Evolutionary conservation across 2,329 filamentous ascomycete species (phyloP).

Genomic region (Aureobasidium leucospermi): DNA sequence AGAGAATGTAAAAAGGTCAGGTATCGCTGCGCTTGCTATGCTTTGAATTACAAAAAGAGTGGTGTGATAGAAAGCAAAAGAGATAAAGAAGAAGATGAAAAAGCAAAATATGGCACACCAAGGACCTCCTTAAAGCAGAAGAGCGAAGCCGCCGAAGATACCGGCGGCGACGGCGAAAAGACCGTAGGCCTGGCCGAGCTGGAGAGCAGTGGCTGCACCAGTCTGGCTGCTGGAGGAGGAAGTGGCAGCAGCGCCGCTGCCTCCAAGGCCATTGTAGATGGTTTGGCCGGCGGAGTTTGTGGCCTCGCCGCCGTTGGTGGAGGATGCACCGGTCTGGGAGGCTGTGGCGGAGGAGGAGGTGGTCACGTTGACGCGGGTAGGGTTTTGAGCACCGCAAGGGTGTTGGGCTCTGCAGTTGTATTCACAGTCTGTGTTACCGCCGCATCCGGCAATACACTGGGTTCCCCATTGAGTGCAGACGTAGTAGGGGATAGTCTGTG

Average conservation of each 20-base stretch:
- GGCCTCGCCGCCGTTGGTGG: slow-evolving; percentile 12
- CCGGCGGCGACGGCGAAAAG: slow-evolving; percentile 47
- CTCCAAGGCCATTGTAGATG: slow-evolving; percentile 39
- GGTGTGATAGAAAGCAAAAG: neutral
- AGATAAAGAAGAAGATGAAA: neutral
- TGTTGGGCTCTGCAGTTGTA: slow-evolving; percentile 55
- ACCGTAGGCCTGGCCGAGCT: slow-evolving; percentile 51
- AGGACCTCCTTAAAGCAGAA: slow-evolving; percentile 24
- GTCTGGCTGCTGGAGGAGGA: slow-evolving; percentile 15
- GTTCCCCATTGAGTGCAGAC: slow-evolving; percentile 64
- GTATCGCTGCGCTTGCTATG: slow-evolving; percentile 12
- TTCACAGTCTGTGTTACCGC: slow-evolving; percentile 50
- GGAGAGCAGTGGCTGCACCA: slow-evolving; percentile 36
- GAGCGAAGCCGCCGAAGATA: slow-evolving; percentile 52
- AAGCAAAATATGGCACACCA: neutral
- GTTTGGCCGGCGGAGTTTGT: slow-evolving; percentile 27
- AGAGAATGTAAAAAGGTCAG: neutral
- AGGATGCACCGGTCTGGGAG: slow-evolving; percentile 27
- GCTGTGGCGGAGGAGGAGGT: slow-evolving; percentile 39
- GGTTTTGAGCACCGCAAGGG: slow-evolving; percentile 65
- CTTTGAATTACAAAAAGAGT: neutral
- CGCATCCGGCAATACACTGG: slow-evolving; percentile 54
- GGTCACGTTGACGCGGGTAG: slow-evolving; percentile 50
- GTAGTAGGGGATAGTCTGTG: slow-evolving; percentile 70
- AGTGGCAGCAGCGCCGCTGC: slow-evolving; percentile 17